Evolutionary conservation across 2,329 filamentous ascomycete genomes (phyloP), one percentile per base, ranked within the genome.

Genomic region (Ilyonectria destructans): DNA sequence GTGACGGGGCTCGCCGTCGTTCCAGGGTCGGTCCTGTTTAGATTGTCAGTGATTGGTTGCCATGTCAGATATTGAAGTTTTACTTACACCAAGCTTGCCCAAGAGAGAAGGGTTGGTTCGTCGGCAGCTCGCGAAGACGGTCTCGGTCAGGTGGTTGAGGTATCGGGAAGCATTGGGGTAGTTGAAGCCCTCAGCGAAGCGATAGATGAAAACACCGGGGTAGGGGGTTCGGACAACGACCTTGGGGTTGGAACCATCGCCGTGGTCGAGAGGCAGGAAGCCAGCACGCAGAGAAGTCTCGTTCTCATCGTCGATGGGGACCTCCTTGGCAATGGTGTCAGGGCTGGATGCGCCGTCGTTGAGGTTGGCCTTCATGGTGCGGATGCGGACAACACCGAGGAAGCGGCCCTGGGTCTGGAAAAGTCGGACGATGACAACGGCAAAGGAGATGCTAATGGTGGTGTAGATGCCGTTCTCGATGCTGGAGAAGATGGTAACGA

Each of bases 381-480:
- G 94, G 19, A 98, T 90, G 67, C 91, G 91, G 56, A 95, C 92
- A 62, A 89, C 88, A 33, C 95, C 95, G 2, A 97, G 86, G 82
- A 97, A 93, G 37, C 91, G 89, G 15, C 95, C 95, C 43, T 88
- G 88, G 3, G 93, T 92, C 79, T 95, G 94, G 76, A 95, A 90
- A 37, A 95, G 85, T 46, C 94, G 91, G 86, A 92, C 95, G 8
- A 97, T 82, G 37, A 96, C 85, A 2, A 97, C 81, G 1, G 89
- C 93, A 23, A 89, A 87, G 0, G 93, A 95, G 4, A 91, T 82
- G 68, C 84, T 85, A 55, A 97, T 91, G 0, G 94, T 96, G 46
- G 91, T 90, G 82, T 97, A 97, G 74, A 97, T 93, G 23, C 94
- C 94, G 73, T 93, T 91, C 78, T 97, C 95, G 69, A 97, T 97